Percentiles rank a stretch among this genome's conserved stretches.
These are phyloP conservation scores for Epichloe brachyelytri DNA, from an alignment of 2,329 filamentous ascomycete genomes.

Conservation along the genomic window DNA sequence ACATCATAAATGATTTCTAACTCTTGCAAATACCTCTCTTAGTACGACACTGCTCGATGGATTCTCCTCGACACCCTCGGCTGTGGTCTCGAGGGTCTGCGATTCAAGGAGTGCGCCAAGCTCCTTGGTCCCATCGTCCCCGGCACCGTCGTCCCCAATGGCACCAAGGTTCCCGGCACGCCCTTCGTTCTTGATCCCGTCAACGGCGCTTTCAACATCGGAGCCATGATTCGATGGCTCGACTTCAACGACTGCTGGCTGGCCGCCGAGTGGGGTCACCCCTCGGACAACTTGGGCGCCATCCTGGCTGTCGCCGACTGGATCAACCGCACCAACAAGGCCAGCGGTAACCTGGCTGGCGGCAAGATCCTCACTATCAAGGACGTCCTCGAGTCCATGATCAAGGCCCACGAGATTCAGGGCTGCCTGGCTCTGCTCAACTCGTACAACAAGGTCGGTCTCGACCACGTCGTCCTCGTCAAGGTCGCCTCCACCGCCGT, in stretches of 20 bases:
- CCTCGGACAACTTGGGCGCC: constrained; percentile 93
- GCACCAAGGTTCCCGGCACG: constrained; percentile 81
- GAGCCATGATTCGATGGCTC: constrained; percentile 96
- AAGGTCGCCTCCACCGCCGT: constrained; percentile 95
- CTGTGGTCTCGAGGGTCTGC: constrained; percentile 88
- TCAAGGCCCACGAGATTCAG: constrained; percentile 99
- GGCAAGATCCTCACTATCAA: constrained; percentile 80
- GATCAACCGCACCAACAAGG: constrained; percentile 81
- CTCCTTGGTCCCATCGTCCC: constrained; percentile 84
- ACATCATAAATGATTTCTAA: not conserved
- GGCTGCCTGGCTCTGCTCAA: constrained; percentile 93
- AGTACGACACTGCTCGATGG: constrained; percentile 93
- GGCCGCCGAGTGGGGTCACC: constrained; percentile 96
- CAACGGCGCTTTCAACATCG: constrained; percentile 96
- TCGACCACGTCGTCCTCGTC: constrained; percentile 95
- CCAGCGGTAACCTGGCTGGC: constrained; percentile 65
- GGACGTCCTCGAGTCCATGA: constrained; percentile 92
- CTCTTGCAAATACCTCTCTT: constrained; percentile 1
- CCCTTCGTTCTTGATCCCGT: constrained; percentile 90
- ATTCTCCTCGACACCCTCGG: constrained; percentile 95
- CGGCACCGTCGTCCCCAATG: constrained; percentile 84
- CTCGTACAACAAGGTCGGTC: constrained; percentile 95
- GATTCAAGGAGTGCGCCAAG: constrained; percentile 93
- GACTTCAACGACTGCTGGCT: constrained; percentile 99
- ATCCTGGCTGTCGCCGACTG: constrained; percentile 96